Conservation (phyloP, 768 basidiomycete genomes). For the Pulveroboletus sp. region DNA sequence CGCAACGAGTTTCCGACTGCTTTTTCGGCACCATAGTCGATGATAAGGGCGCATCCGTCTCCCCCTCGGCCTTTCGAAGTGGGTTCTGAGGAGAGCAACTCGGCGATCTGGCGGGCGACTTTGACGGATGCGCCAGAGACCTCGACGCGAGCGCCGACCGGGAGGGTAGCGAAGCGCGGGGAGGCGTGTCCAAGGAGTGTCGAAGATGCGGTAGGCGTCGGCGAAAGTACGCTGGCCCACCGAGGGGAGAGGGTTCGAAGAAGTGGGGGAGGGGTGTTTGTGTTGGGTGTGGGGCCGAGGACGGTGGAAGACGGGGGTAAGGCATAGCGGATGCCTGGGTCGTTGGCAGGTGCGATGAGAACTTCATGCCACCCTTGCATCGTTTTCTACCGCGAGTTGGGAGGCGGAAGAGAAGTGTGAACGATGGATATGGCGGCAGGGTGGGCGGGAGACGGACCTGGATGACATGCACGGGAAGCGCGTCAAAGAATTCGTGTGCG, state of each 20-base stretch:
- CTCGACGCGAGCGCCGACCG: slow-evolving; percentile 72
- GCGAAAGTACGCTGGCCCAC: slow-evolving; percentile 65
- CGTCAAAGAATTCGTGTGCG: slow-evolving; percentile 98
- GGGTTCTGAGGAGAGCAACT: slow-evolving; percentile 41
- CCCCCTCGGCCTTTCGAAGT: not conserved
- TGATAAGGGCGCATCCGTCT: slow-evolving; percentile 65
- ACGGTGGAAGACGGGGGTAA: slow-evolving; percentile 16
- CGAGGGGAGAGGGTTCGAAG: slow-evolving; percentile 27
- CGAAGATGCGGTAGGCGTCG: slow-evolving; percentile 48
- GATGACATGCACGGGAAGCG: slow-evolving; percentile 85
- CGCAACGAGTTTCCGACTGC: slow-evolving; percentile 73
- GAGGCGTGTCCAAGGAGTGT: slow-evolving; percentile 61
- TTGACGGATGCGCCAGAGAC: slow-evolving; percentile 70
- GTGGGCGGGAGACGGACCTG: slow-evolving; percentile 47
- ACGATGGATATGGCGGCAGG: no score
- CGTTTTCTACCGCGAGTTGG: slow-evolving; percentile 51
- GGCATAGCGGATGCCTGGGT: slow-evolving; percentile 33
- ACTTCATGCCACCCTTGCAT: slow-evolving; percentile 83
- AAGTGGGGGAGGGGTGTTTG: not conserved
- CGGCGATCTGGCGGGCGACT: slow-evolving; percentile 62
- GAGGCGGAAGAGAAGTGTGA: not conserved
- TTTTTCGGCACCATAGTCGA: slow-evolving; percentile 84
- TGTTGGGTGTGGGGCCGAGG: slow-evolving; percentile 3
- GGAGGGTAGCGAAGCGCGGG: slow-evolving; percentile 61
- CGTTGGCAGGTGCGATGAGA: slow-evolving; percentile 50